Conservation (phyloP, 2,329 filamentous ascomycete species). For the Venturia pyrina region DNA sequence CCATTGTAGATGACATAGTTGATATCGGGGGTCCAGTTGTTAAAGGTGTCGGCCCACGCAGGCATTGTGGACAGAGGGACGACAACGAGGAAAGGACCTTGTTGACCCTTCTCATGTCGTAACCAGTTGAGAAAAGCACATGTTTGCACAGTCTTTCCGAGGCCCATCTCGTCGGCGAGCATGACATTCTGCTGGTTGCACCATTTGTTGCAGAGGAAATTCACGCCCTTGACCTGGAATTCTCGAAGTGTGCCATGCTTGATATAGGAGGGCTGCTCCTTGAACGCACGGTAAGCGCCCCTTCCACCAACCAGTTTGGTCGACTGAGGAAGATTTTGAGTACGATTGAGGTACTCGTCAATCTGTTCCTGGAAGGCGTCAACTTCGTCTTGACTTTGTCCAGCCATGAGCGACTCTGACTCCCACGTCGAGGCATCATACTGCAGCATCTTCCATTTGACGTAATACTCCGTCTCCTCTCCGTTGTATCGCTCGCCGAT, state of each 20-base stretch:
- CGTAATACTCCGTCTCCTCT: conserved; percentile 74
- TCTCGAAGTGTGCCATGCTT: conserved; percentile 74
- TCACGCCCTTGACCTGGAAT: conserved; percentile 88
- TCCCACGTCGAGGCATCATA: conserved; percentile 98
- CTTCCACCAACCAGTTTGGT: conserved; percentile 65
- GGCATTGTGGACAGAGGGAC: conserved; percentile 95
- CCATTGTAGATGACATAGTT: conserved; percentile 98
- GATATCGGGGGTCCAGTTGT: conserved; percentile 87
- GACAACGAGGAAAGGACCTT: conserved; percentile 94
- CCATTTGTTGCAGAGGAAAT: conserved; percentile 96
- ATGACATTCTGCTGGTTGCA: conserved; percentile 90
- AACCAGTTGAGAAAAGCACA: conserved; percentile 97
- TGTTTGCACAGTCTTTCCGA: conserved; percentile 96
- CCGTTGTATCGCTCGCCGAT: conserved; percentile 76
- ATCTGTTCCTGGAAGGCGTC: conserved; percentile 88
- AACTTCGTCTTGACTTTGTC: conserved; percentile 77
- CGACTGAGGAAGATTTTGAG: conserved; percentile 69
- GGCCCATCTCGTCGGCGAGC: conserved; percentile 94
- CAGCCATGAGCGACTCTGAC: conserved; percentile 59
- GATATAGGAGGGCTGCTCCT: conserved; percentile 78
- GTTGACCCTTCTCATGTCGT: conserved; percentile 76
- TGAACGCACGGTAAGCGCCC: conserved; percentile 50
- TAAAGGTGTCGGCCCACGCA: conserved; percentile 96
- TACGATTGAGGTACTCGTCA: conserved; percentile 79
- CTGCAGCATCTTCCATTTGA: conserved; percentile 73